These are phyloP conservation scores for Trypanosomatidae sp. DNA, from an alignment of 208 protist genomes.

Conservation along the genomic window DNA sequence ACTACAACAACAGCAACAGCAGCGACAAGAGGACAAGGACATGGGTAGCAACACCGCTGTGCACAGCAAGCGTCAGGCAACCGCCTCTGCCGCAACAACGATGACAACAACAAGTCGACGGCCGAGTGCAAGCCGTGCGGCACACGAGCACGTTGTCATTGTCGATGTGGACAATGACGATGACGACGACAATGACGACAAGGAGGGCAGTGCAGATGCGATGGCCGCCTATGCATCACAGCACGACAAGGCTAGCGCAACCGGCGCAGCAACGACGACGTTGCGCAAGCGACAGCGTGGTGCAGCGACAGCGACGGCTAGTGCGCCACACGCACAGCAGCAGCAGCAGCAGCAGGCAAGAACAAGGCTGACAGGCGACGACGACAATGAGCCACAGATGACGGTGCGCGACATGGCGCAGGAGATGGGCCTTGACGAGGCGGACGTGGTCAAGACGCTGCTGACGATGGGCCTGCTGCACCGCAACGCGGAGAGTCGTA, in stretches of 20 bases:
- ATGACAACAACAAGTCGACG: too few relatives aligned
- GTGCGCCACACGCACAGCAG: neutral
- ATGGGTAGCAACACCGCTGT: neutral
- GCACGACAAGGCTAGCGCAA: neutral
- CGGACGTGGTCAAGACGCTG: slow-evolving; percentile 62
- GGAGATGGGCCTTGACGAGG: slow-evolving; percentile 50
- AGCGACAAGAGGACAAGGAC: too few relatives aligned
- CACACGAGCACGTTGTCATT: too few relatives aligned
- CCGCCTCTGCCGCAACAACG: neutral
- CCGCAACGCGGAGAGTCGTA: slow-evolving; percentile 48
- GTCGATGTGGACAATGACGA: too few relatives aligned
- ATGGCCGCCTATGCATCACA: neutral
- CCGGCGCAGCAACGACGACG: neutral
- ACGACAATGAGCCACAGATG: neutral
- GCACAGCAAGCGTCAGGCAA: neutral
- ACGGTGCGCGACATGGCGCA: slow-evolving; percentile 41
- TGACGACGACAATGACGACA: too few relatives aligned
- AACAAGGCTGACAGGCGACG: neutral
- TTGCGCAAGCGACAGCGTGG: neutral
- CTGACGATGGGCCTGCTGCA: slow-evolving; percentile 69
- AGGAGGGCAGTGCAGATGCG: too few relatives aligned
- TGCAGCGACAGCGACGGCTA: neutral
- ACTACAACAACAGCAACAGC: slow-evolving; percentile 2
- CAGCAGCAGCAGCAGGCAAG: neutral
- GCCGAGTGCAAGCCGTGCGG: too few relatives aligned